Evolutionary conservation across 495 filamentous ascomycete species (phyloP).

Genomic region (Xylaria nigripes): DNA sequence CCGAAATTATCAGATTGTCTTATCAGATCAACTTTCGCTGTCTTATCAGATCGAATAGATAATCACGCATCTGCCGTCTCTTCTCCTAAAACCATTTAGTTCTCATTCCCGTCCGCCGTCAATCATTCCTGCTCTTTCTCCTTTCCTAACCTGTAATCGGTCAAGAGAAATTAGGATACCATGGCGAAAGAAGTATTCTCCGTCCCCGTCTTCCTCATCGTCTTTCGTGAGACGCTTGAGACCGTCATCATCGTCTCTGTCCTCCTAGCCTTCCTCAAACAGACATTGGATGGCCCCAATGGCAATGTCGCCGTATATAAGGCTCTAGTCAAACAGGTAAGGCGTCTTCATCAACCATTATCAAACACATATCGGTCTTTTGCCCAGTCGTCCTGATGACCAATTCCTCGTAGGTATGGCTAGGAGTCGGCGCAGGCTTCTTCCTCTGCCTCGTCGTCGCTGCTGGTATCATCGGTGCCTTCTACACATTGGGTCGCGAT

Average conservation of each 20-base stretch:
- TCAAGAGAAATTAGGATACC: conserved; percentile 2
- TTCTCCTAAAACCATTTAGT: background rate
- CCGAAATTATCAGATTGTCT: background rate
- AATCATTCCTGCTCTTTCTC: background rate
- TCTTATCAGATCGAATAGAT: conserved; percentile 14
- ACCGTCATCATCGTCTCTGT: conserved; percentile 75
- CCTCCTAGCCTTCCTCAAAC: conserved; percentile 72
- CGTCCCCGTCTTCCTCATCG: conserved; percentile 74
- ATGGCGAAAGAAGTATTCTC: conserved; percentile 54
- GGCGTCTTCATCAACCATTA: background rate
- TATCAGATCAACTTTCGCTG: conserved; percentile 6
- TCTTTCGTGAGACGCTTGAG: conserved; percentile 78
- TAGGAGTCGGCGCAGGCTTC: conserved; percentile 55
- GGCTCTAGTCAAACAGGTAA: conserved; percentile 62
- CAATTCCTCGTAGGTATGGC: conserved; percentile 52
- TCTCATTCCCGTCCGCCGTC: background rate
- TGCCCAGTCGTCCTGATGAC: conserved; percentile 8
- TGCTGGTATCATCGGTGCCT: conserved; percentile 66
- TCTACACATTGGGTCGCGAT: conserved; percentile 63
- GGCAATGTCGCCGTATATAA: conserved; percentile 52
- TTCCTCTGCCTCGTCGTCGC: conserved; percentile 61
- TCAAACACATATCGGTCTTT: background rate
- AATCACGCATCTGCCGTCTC: background rate
- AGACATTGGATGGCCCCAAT: conserved; percentile 55
- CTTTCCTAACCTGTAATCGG: background rate